Conservation (phyloP, 1,284 basidiomycete genomes). For the Cystobasidium slooffiae region DNA sequence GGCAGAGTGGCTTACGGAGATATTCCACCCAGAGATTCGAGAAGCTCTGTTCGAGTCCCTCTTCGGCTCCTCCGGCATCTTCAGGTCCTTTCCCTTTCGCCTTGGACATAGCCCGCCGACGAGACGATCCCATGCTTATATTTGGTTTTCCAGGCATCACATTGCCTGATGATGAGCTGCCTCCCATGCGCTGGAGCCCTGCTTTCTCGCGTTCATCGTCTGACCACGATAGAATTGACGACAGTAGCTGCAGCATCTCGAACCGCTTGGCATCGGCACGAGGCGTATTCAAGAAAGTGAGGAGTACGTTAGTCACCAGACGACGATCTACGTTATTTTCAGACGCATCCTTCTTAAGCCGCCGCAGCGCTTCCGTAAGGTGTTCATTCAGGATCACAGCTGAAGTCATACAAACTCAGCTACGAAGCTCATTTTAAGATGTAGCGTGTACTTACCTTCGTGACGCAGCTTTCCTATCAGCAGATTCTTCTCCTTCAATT, state of each 20-base stretch:
- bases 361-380: conserved; percentile 92
- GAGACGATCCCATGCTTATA: conserved; percentile 34
- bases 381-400: conserved; percentile 97
- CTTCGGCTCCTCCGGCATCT: conserved; percentile 73
- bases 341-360: conserved; percentile 80
- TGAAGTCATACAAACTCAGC: conserved; percentile 55
- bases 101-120: conserved; percentile 37
- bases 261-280: conserved; percentile 92
- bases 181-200: conserved; percentile 71
- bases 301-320: conserved; percentile 90
- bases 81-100: conserved; percentile 57
- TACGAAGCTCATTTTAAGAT: neutral
- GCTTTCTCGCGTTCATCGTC: conserved; percentile 89
- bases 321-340: conserved; percentile 90
- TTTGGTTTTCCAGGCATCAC: conserved; percentile 47
- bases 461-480: conserved; percentile 91
- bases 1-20: conserved; percentile 66
- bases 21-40: conserved; percentile 95
- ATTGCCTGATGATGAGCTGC: conserved; percentile 45
- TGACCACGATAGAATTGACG: conserved; percentile 86
- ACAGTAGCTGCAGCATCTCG: conserved; percentile 89
- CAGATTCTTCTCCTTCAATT: conserved; percentile 91
- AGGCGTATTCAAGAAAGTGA: conserved; percentile 89
- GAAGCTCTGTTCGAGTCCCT: conserved; percentile 75
- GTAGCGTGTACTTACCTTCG: conserved; percentile 68